Base-by-base conservation (phyloP, 2,329 filamentous ascomycete species). In the Cordyceps javanica region DNA sequence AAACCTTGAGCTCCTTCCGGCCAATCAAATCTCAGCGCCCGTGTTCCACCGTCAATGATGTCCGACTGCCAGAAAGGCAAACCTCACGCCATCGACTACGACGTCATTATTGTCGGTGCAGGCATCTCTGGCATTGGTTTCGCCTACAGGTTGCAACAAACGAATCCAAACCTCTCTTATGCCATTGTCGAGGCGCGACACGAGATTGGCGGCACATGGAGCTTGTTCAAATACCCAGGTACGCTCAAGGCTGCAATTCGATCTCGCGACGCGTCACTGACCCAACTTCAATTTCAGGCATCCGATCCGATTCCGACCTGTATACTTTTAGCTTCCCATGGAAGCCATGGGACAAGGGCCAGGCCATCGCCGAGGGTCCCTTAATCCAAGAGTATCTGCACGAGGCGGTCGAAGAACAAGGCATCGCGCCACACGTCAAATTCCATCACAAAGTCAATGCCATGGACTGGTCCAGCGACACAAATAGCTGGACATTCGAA, bases 71-170 rank as follows among this genome's bases (percentile, higher is more conserved):
- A n/a, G 19, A 39, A n/a, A 21, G 48, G 13, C 3, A n/a, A 36
- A 16, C 2, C 23, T 9, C 13, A 23, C 23, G 23, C 23, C 34
- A n/a, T 54, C 21, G 49, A 28, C 36, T 64, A 74, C 62, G 83
- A 87, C 64, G 71, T 84, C 21, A 69, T 90, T 64, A 83, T 92
- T 62, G 72, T 92, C 54, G 89, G 89, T 13, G 87, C 87, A 1
- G 89, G 89, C 11, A 83, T 92, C 57, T 87, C 86, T 8, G 89
- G 89, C 57, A 87, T 92, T 72, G 90, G 91, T 63, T 77, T 84
- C 14, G 88, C 82, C 16, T 91, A 91, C 66, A 82, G 86, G 16
- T 63, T 90, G 1, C 83, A 90, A 63, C 75, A 76, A 2, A 70
- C 79, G 30, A 69, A 82, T 1, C 84, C 86, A 0, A 67, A 75